Evolutionary conservation across 2,329 filamentous ascomycete genomes (phyloP).

Genomic region (Stenocarpella maydis): DNA sequence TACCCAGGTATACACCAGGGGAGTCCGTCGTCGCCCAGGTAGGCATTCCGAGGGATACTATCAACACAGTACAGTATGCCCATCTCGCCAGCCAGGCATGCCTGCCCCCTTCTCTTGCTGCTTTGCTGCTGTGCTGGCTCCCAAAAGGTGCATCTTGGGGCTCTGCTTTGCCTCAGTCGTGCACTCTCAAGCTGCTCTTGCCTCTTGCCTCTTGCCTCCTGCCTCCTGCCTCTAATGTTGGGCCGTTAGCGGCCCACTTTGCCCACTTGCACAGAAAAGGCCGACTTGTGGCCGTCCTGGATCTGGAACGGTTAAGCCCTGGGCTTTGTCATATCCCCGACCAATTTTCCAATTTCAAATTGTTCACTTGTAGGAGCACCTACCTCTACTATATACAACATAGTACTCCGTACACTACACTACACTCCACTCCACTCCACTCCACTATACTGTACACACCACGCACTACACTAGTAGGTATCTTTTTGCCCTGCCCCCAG

Average conservation of each 20-base stretch:
- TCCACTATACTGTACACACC: background rate
- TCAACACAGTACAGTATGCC: too few species aligned
- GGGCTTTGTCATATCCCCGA: conserved; percentile 9
- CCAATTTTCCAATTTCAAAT: conserved; percentile 7
- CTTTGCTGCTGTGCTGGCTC: conserved; percentile 15
- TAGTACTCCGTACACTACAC: too few species aligned
- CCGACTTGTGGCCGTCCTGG: conserved; percentile 15
- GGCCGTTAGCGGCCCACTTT: conserved; percentile 26
- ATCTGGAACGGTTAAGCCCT: conserved; percentile 7
- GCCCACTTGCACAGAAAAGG: conserved; percentile 16
- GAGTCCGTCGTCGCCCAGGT: background rate
- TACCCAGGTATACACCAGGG: background rate
- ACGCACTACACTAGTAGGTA: background rate
- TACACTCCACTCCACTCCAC: background rate
- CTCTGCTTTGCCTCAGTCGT: conserved; percentile 20
- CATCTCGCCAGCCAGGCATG: too few species aligned
- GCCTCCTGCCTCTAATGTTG: background rate
- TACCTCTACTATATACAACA: background rate
- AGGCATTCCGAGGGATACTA: conserved; percentile 1
- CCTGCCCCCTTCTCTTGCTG: background rate
- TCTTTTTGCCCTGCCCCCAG: background rate
- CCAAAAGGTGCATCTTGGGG: conserved; percentile 11
- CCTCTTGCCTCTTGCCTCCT: conserved; percentile 7
- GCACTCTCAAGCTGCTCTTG: background rate
- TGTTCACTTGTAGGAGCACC: too few species aligned